These are phyloP conservation scores for Collybia sp. DNA, from an alignment of 768 basidiomycete species.

Conservation along the genomic window DNA sequence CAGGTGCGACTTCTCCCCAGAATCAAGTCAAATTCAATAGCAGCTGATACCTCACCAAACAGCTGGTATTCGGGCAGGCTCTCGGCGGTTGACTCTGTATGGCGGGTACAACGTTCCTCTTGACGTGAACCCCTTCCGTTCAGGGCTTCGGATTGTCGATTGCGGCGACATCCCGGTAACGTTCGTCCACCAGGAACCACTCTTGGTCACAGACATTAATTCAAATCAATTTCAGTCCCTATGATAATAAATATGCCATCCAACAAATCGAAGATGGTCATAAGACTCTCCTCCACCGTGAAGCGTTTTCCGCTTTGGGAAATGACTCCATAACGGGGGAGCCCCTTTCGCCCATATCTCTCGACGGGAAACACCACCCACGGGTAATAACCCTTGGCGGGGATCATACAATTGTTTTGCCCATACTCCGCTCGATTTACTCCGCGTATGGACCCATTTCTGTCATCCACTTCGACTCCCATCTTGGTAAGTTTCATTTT, in stretches of 20 bases:
- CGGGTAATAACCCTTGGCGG: conserved; percentile 82
- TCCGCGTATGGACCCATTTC: conserved; percentile 76
- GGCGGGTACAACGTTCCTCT: conserved; percentile 80
- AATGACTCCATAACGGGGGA: conserved; percentile 59
- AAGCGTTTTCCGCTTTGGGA: conserved; percentile 55
- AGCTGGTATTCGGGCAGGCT: conserved; percentile 76
- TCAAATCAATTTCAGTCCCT: conserved; percentile 38
- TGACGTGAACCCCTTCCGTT: conserved; percentile 64
- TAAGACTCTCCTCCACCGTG: conserved; percentile 62
- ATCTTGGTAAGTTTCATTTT: conserved; percentile 36
- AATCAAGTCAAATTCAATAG: too few relatives aligned
- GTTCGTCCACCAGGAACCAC: conserved; percentile 15
- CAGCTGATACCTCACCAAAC: not conserved
- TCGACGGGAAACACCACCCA: conserved; percentile 74
- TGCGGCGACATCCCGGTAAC: conserved; percentile 79
- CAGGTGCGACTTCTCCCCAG: conserved; percentile 24
- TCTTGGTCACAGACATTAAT: not conserved
- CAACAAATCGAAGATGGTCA: conserved; percentile 73
- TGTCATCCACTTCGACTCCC: conserved; percentile 86
- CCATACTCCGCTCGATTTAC: conserved; percentile 61
- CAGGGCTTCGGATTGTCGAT: conserved; percentile 67
- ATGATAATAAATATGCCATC: conserved; percentile 71
- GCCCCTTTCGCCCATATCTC: conserved; percentile 51
- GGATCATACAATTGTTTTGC: conserved; percentile 79
- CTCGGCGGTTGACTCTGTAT: conserved; percentile 68